A percentile compares a stretch with the other conserved stretches of the same genome.
These are phyloP conservation scores for Colletotrichum sp. DNA, from an alignment of 2,329 filamentous ascomycete species.

Conservation along the genomic window DNA sequence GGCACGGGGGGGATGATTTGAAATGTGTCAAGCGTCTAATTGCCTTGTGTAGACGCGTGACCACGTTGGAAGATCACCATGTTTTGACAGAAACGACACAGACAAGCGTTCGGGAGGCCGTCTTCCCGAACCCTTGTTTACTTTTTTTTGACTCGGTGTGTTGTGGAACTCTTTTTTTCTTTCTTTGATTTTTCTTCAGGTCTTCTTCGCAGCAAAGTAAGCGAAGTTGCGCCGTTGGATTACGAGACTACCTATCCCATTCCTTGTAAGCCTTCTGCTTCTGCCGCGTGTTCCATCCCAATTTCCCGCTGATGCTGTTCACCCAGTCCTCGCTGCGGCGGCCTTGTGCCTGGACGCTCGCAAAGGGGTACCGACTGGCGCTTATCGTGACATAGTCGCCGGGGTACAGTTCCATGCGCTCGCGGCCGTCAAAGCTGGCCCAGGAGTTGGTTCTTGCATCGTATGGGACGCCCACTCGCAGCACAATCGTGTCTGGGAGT, in stretches of 20 bases:
- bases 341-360: slow-evolving; percentile 74
- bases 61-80: not conserved
- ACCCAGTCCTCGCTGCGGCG: slow-evolving; percentile 80
- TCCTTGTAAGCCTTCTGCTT: slow-evolving; percentile 70
- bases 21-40: not conserved
- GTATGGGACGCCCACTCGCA: slow-evolving; percentile 93
- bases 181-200: not conserved
- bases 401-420: slow-evolving; percentile 78
- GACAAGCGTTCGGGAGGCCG: not conserved
- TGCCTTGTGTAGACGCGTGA: not conserved
- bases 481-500: slow-evolving; percentile 91
- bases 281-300: slow-evolving; percentile 83
- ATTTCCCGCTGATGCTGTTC: slow-evolving; percentile 78
- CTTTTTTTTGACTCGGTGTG: not conserved
- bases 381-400: slow-evolving; percentile 88
- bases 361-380: slow-evolving; percentile 81
- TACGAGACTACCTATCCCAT: slow-evolving; percentile 41
- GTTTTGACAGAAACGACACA: not conserved
- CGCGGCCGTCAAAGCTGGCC: slow-evolving; percentile 97
- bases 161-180: not conserved
- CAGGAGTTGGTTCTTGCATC: slow-evolving; percentile 87
- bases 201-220: not conserved
- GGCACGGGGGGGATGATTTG: not conserved
- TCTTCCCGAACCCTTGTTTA: not conserved
- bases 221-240: not conserved